Evolutionary conservation across 495 filamentous ascomycete genomes (phyloP), one percentile per base, ranked within the genome.

Genomic region (Tuber melanosporum): DNA sequence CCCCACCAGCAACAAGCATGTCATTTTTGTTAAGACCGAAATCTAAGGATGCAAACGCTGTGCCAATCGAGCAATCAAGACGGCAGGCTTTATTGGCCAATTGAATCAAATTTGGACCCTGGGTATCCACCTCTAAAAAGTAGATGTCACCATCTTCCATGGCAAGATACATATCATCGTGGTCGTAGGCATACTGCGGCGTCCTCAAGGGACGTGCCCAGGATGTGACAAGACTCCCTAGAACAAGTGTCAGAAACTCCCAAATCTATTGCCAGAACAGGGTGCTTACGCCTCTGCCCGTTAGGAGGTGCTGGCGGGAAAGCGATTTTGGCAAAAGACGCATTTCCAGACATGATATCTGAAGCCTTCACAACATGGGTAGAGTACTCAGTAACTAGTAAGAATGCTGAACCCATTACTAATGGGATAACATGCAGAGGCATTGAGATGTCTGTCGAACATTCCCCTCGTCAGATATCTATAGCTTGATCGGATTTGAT

Each of bases 81-180:
- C 86, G 85, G 32, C 90, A 90, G 71, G 91, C 87, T 72, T 87
- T 86, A 49, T 86, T 86, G 36, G 85, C 85, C 9, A 85, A 80
- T 42, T 88, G 85, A 44, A 90, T 80, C 32, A 88, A 84, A 78
- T 83, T 84, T 75, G 72, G 78, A 70, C 81, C 88, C 52, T 85
- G 86, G 76, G 85, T 88, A 47, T 90, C 88, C 46, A 91, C 88
- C 79, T 93, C 90, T 0, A 94, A 82, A 76, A 89, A 90, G 74
- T 89, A 88, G 17, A 95, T 88, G 75, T 91, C 85, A 20, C 93
- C 93, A 81, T 97, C 93, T 82, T 95, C 92, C 72, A 93, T 89
- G 32, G 90, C 93, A 41, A 97, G 85, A 77, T 92, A 94, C 74
- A 97, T 89, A 75, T 90, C 89, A 77, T 95, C 93, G 41, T 88